A percentile compares a stretch with the other conserved stretches of the same genome.
Evolutionary conservation across 306 rosid species (phyloP).

Genomic region (Vicia villosa): DNA sequence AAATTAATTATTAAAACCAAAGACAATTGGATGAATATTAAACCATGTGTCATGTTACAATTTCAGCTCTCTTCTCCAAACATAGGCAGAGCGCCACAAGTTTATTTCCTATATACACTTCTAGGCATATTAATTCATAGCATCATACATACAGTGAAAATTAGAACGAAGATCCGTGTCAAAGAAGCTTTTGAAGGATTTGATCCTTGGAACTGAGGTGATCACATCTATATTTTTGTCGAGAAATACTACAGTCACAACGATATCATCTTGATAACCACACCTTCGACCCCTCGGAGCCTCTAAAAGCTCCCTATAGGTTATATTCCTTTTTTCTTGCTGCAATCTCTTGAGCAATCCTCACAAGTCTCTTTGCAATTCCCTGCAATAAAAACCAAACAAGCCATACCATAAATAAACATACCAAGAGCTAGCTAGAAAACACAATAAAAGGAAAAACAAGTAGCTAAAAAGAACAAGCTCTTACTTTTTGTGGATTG

Average conservation of each 20-base stretch:
- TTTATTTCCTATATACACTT: no score
- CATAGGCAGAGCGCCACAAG: no score
- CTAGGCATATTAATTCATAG: no score
- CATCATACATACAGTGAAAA: no score
- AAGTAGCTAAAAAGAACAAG: background rate
- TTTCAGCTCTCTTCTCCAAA: no score
- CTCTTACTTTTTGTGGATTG: background rate
- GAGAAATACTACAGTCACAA: background rate
- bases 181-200: background rate
- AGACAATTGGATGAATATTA: no score
- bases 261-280: background rate
- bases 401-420: background rate
- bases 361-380: conserved; percentile 3
- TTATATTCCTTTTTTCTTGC: background rate
- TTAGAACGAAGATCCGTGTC: background rate
- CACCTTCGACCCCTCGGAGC: background rate
- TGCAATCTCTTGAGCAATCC: background rate
- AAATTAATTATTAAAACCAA: no score
- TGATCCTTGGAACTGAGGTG: background rate
- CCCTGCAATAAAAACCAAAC: background rate
- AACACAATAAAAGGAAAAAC: background rate
- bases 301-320: background rate
- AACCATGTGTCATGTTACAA: no score
- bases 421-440: no score
- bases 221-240: background rate